These are phyloP conservation scores for Aspergillus bridgeri DNA, from an alignment of 495 filamentous ascomycete genomes.

Conservation along the genomic window DNA sequence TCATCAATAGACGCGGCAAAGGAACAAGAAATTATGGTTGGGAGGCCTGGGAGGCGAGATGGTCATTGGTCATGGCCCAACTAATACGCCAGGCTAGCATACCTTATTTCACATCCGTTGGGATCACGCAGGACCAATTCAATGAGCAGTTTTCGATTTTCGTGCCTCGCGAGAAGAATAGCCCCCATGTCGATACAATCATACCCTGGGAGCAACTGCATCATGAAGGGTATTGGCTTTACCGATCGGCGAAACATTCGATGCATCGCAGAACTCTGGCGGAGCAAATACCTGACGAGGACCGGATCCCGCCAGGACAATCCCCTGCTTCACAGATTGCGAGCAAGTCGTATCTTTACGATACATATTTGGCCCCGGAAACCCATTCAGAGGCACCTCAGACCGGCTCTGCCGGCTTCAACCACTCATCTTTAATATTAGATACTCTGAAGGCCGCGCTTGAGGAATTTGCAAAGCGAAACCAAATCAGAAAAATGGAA, in stretches of 20 bases:
- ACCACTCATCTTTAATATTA: slow-evolving; percentile 63
- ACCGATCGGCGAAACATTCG: slow-evolving; percentile 63
- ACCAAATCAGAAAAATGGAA: slow-evolving; percentile 63
- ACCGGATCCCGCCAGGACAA: slow-evolving; percentile 62
- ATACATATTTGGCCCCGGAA: slow-evolving; percentile 79
- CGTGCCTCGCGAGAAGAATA: slow-evolving; percentile 63
- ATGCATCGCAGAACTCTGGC: slow-evolving; percentile 59
- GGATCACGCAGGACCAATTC: slow-evolving; percentile 17
- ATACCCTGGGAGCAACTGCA: slow-evolving; percentile 78
- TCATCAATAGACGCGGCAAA: slow-evolving; percentile 77
- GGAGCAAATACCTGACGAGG: slow-evolving; percentile 67
- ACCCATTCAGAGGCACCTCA: slow-evolving; percentile 68
- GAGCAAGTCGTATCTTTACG: slow-evolving; percentile 67
- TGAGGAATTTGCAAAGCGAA: slow-evolving; percentile 59
- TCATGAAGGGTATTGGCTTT: slow-evolving; percentile 85
- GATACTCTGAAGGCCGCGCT: slow-evolving; percentile 58
- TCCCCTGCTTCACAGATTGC: slow-evolving; percentile 66
- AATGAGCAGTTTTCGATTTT: slow-evolving; percentile 43
- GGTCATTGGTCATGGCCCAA: slow-evolving; percentile 78
- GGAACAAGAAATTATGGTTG: slow-evolving; percentile 81
- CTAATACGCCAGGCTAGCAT: slow-evolving; percentile 63
- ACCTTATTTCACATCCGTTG: slow-evolving; percentile 31
- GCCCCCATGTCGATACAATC: slow-evolving; percentile 59
- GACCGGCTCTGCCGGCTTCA: slow-evolving; percentile 47
- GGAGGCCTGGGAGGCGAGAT: slow-evolving; percentile 83